These are phyloP conservation scores for Xylariales sp. DNA, from an alignment of 2,329 filamentous ascomycete genomes.

Conservation along the genomic window DNA sequence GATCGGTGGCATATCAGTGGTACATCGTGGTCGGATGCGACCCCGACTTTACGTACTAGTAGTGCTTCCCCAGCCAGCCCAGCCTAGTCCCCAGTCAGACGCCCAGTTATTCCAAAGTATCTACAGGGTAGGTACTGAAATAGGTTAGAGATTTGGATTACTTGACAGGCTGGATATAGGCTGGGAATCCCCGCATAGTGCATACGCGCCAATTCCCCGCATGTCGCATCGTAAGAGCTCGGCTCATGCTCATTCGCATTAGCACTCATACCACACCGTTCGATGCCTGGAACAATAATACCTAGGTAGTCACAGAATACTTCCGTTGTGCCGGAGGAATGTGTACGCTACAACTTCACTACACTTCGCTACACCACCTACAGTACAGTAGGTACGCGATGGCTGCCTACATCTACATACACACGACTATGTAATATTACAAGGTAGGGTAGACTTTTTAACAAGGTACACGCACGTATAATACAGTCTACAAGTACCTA, in stretches of 20 bases:
- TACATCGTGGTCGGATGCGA: no score
- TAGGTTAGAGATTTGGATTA: background rate
- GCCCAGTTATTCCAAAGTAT: no score
- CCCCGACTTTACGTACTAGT: no score
- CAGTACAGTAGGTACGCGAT: no score
- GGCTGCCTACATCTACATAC: no score
- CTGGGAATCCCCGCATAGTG: conserved; percentile 25
- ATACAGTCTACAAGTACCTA: no score
- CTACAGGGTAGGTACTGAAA: background rate
- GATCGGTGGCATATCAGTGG: background rate
- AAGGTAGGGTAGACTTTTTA: background rate
- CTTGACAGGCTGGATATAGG: background rate
- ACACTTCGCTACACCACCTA: background rate
- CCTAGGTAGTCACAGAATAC: background rate
- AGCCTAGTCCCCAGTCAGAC: no score
- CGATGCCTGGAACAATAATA: conserved; percentile 10
- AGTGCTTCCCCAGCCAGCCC: no score
- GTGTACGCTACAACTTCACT: background rate
- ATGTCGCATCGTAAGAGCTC: conserved; percentile 38
- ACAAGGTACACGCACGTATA: background rate
- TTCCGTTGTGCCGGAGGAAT: conserved; percentile 22
- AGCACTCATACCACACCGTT: conserved; percentile 22
- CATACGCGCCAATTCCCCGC: conserved; percentile 28
- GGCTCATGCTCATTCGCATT: conserved; percentile 28
- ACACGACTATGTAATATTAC: no score